Base-by-base conservation (phyloP, 2,329 filamentous ascomycete species). In the Myotisia sp. region DNA sequence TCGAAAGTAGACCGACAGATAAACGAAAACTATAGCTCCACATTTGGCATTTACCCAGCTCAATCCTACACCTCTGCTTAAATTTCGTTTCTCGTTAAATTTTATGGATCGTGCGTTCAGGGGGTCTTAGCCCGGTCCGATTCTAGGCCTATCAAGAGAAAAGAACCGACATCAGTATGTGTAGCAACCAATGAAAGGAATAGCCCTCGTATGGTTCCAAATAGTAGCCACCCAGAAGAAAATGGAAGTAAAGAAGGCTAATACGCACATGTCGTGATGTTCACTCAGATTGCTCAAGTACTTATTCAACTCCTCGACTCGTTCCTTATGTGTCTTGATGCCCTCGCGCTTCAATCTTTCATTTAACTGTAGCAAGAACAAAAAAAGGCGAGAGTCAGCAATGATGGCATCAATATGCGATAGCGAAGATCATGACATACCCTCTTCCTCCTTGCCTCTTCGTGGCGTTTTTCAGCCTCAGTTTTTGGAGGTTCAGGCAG, bases 301-400 rank as follows among this genome's bases (percentile, higher is more conserved):
- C 43, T 81, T 83, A 55, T 98, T 98, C 47, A 95, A 64, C 55
- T 94, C 85, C 56, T 95, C 86, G 27, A 98, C 87, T 7, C 84
- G 76, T 63, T 98, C 82, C 56, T 95, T 95, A 59, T 98, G 90
- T 19, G 86, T 92, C 67, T 94, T 95, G 45, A 87, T 73, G 10
- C 92, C 78, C 54, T 94, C 86, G 9, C 79, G 74, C 51, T 80
- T 76, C 28, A 92, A 63, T 42, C 84, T 68, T 49, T 93, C 79
- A 47, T 90, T 74, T 48, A 95, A 64, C 83, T 90, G 45, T 41
- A 40, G 13, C 33, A 36, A 30, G 27, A 17, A 13, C 12, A 8
- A 16, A 39, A 16, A 20, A 27, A 29, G 33, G 17, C 26, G 12
- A 37, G 14, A 18, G 14, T 32, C 20, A 33, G 34, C 33, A n/a